Percentiles rank a stretch among this genome's conserved stretches.
Conservation (phyloP, 176 grass and related monocot genomes). For the Phragmites australis region DNA sequence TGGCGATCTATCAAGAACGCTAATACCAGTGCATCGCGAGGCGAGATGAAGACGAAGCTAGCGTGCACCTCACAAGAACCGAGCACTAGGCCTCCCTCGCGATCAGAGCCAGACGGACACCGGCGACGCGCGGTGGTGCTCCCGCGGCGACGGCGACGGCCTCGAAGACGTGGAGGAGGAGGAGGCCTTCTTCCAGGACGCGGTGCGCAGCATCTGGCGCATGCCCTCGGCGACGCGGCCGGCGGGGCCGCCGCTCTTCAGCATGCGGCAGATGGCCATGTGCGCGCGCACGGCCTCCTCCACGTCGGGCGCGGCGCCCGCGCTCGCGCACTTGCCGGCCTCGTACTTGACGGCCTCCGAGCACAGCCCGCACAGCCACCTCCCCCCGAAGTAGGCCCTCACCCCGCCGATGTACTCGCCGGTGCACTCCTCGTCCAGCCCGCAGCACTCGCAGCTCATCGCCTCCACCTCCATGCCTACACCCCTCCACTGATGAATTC, state of each 20-base stretch:
- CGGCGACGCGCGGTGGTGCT: slow-evolving; percentile 5
- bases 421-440: slow-evolving; percentile 82
- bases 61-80: background rate
- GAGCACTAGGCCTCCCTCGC: background rate
- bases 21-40: background rate
- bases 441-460: slow-evolving; percentile 79
- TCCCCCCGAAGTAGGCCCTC: slow-evolving; percentile 51
- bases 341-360: slow-evolving; percentile 78
- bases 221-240: slow-evolving; percentile 77
- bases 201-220: slow-evolving; percentile 73
- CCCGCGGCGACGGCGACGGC: slow-evolving; percentile 33
- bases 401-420: slow-evolving; percentile 62
- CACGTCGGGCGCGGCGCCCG: background rate
- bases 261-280: slow-evolving; percentile 73
- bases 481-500: background rate
- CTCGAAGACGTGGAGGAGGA: background rate
- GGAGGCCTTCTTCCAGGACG: slow-evolving; percentile 26
- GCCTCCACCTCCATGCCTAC: slow-evolving; percentile 40
- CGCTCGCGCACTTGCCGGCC: slow-evolving; percentile 42
- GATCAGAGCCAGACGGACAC: slow-evolving; percentile 20
- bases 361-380: slow-evolving; percentile 88
- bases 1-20: background rate
- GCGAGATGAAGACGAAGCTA: background rate
- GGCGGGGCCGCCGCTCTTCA: slow-evolving; percentile 50
- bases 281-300: slow-evolving; percentile 71